Conservation (phyloP, 169 alveolate species). For the Plasmodium chabaudi region DNA sequence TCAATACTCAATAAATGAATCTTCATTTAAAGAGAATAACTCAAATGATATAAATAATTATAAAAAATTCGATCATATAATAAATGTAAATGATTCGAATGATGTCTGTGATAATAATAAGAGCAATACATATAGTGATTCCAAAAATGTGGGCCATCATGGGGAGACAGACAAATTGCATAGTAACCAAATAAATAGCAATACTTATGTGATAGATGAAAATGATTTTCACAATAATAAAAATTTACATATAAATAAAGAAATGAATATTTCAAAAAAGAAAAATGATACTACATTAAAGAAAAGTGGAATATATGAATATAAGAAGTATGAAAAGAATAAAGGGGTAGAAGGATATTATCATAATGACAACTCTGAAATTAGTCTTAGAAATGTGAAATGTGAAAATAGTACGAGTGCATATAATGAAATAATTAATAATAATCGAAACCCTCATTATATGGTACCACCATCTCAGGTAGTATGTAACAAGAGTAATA, state of each 20-base stretch:
- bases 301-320: conserved; percentile 11
- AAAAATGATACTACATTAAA: conserved; percentile 29
- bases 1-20: background rate
- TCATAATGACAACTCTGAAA: conserved; percentile 18
- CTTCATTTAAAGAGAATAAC: background rate
- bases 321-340: conserved; percentile 20
- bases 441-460: background rate
- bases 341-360: conserved; percentile 22
- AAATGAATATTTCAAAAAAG: conserved; percentile 16
- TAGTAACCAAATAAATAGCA: too few relatives aligned
- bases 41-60: conserved; percentile 2
- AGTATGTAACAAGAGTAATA: background rate
- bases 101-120: background rate
- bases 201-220: too few relatives aligned
- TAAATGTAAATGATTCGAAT: conserved; percentile 7
- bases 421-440: conserved; percentile 21
- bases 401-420: conserved; percentile 31
- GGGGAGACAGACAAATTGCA: too few relatives aligned
- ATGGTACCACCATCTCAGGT: background rate
- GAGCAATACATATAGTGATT: background rate
- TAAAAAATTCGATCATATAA: background rate
- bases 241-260: conserved; percentile 5
- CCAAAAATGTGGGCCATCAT: background rate
- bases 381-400: conserved; percentile 28
- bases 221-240: conserved; percentile 9